Base-by-base conservation (phyloP, 1,139 yeast species). In the Diutina catenulata region DNA sequence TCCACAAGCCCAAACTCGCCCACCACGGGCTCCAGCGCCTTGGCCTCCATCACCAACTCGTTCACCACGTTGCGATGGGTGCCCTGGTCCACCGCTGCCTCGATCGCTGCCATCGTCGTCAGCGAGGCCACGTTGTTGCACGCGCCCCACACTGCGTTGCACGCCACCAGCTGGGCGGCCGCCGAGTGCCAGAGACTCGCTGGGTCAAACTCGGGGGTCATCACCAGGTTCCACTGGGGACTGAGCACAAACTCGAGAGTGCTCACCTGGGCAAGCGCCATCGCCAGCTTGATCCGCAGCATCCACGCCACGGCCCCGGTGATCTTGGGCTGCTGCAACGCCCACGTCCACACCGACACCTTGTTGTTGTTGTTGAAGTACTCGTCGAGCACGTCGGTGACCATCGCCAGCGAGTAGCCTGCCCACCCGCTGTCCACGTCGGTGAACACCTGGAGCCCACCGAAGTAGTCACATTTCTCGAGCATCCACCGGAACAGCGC, bases 81-180 rank as follows among this genome's bases (percentile, higher is more conserved):
- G 4, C 35, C 35, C 9, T 13, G 4, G 10, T 14, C 13, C 25
- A 31, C 25, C 5, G 24, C 18, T 8, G 20, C 35, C 22, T 31
- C 35, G 3, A 31, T 21, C 7, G 11, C 10, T 15, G n/a, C 25
- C 35, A 31, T 31, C 18, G 23, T 8, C 13, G 24, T 10, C 9
- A 18, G 35, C 4, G 15, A 6, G 11, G 10, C 9, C 2, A 4
- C 3, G 1, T 13, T 11, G 14, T 31, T 31, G n/a, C 20, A 21
- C 11, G 21, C 35, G 16, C 35, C 35, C 35, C 35, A 31, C 8
- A 31, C 8, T 3, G 25, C 35, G 14, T 31, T 31, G 9, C 20
- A n/a, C 35, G 25, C 20, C 25, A 25, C 35, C 35, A 31, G 35
- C 18, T 19, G 19, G 10, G 21, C n/a, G n/a, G 35, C 35, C 26